These are phyloP conservation scores for Mortierella sp. DNA, from an alignment of 371 early-diverging fungal genomes.

Conservation along the genomic window DNA sequence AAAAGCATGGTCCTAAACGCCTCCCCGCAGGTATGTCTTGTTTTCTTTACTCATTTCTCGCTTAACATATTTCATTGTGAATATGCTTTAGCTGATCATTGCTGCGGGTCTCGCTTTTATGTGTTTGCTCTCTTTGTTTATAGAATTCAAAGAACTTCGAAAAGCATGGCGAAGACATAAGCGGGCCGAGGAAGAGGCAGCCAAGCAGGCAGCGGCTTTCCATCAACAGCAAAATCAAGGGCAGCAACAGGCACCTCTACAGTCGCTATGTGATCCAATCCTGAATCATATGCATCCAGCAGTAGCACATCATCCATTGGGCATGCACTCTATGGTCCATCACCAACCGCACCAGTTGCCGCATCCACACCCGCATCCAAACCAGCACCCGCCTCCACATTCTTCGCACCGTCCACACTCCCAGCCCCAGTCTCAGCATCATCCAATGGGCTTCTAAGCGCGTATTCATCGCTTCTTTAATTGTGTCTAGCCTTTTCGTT, in stretches of 20 bases:
- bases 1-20: conserved; percentile 69
- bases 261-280: conserved; percentile 32
- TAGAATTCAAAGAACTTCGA: conserved; percentile 75
- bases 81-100: too few relatives aligned
- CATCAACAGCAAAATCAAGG: conserved; percentile 41
- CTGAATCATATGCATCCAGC: conserved; percentile 31
- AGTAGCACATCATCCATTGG: conserved; percentile 28
- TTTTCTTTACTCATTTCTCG: not conserved
- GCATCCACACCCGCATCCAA: conserved; percentile 46
- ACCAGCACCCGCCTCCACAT: conserved; percentile 14
- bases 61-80: not conserved
- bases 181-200: conserved; percentile 56
- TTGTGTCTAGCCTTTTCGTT: not conserved
- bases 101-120: too few relatives aligned
- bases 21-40: conserved; percentile 55
- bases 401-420: conserved; percentile 3
- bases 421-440: conserved; percentile 22
- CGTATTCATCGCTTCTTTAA: conserved; percentile 1
- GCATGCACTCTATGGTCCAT: conserved; percentile 34
- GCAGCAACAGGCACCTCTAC: conserved; percentile 28
- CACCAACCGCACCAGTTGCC: conserved; percentile 51
- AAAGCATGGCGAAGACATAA: conserved; percentile 59
- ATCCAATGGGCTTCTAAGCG: conserved; percentile 43
- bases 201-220: conserved; percentile 52
- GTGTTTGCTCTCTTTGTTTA: not conserved